Base-by-base conservation (phyloP, 192 early-diverging fungal species). In the Rhizophagus clarus region DNA sequence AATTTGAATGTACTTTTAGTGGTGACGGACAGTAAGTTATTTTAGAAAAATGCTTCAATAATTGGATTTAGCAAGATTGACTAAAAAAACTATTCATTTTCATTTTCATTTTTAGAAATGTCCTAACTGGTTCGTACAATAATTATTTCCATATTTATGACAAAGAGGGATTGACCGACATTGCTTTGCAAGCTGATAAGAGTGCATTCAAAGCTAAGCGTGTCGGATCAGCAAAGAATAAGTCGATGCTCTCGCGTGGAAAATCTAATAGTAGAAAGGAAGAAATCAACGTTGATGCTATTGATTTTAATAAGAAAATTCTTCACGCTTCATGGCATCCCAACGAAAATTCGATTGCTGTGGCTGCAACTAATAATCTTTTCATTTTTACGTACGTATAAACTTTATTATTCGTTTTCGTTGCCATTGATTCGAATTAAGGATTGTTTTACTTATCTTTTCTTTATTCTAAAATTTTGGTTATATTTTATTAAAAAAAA, bases 291-390 rank as follows among this genome's bases (percentile, higher is more conserved):
- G 91, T 92, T 1, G 97, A 98, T 61, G 86, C 90, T 61, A 89
- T 96, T 75, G 98, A 99, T 85, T 98, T 94, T 83, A 92, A 90
- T 81, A 96, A 97, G 88, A 98, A 98, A 88, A 99, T 99, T 80
- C 83, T 99, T 72, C 98, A 99, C 83, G 95, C 97, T 34, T 96
- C 95, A 63, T 99, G 97, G 97, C 98, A 99, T 90, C 98, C 98
- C 63, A 92, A 92, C 77, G 98, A 99, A 84, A 98, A 98, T 85
- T 96, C 96, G 22, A 93, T 98, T 64, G 96, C 98, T 24, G 93
- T 98, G 63, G 98, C 98, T 49, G 98, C 98, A 28, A 99, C 98
- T 47, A 99, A 99, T 90, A 99, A 98, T 84, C 91, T 99, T 79
- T 99, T 99, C 82, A 94, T 96, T 80, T 96, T 96, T 87, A 94